These are phyloP conservation scores for Diddensiella santjacobensis DNA, from an alignment of 805 yeast species.

Conservation along the genomic window DNA sequence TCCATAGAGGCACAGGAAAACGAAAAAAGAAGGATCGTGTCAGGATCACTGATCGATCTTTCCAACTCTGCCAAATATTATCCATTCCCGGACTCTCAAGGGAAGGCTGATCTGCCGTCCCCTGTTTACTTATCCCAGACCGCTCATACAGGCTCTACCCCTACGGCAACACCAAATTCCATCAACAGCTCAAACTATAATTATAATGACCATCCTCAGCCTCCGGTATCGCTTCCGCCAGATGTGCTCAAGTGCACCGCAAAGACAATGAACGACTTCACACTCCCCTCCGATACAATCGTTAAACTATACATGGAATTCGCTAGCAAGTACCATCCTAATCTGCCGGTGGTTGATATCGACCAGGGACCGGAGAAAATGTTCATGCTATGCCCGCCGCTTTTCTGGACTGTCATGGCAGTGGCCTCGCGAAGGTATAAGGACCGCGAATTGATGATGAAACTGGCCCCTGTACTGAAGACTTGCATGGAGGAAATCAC, in stretches of 20 bases:
- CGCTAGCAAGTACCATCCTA: constrained; percentile 73
- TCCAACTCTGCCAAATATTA: constrained; percentile 3
- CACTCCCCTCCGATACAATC: constrained; percentile 59
- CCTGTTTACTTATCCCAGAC: constrained; percentile 6
- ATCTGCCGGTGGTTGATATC: constrained; percentile 84
- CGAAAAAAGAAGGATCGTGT: constrained; percentile 12
- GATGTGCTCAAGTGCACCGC: constrained; percentile 36
- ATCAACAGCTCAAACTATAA: not conserved
- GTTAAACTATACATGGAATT: constrained; percentile 63
- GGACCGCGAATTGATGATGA: constrained; percentile 47
- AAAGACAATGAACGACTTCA: constrained; percentile 66
- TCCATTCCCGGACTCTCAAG: not conserved
- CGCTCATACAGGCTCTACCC: not conserved
- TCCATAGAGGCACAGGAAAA: constrained; percentile 36
- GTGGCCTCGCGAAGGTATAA: constrained; percentile 65
- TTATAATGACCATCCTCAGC: not conserved
- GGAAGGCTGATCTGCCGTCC: constrained; percentile 8
- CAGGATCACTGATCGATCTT: constrained; percentile 20
- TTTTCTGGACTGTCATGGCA: constrained; percentile 91
- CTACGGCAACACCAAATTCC: constrained; percentile 3
- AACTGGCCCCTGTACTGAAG: constrained; percentile 66
- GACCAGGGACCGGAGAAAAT: constrained; percentile 76
- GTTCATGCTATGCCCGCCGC: constrained; percentile 74
- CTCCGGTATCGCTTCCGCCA: not conserved
- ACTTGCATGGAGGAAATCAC: constrained; percentile 81